Evolutionary conservation across 2,329 filamentous ascomycete species (phyloP).

Genomic region (Zasmidium citrigriseum): DNA sequence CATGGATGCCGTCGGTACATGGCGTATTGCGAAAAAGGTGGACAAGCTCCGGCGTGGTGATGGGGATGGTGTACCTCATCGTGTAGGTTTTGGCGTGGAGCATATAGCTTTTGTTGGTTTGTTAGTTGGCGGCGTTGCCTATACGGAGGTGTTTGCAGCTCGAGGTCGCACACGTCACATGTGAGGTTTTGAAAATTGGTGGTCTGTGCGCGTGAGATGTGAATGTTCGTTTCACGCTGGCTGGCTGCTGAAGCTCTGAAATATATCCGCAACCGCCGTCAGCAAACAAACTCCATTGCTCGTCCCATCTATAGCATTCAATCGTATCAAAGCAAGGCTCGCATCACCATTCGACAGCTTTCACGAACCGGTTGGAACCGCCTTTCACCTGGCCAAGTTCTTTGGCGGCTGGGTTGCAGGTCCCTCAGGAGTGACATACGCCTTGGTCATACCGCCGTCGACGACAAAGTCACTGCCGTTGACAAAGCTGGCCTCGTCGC

Average conservation of each 20-base stretch:
- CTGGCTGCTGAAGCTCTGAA: no score
- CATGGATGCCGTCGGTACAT: neutral
- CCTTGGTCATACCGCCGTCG: conserved; percentile 93
- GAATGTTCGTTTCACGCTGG: no score
- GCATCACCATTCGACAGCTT: no score
- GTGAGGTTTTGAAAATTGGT: no score
- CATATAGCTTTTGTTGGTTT: no score
- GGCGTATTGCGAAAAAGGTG: neutral
- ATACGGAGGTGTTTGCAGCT: no score
- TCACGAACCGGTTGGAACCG: no score
- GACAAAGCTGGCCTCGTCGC: conserved; percentile 85
- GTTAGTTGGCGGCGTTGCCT: no score
- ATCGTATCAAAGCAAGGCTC: no score
- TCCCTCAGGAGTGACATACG: conserved; percentile 70
- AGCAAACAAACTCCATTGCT: neutral
- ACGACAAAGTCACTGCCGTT: conserved; percentile 92
- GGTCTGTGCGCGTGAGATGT: neutral
- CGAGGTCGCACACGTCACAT: neutral
- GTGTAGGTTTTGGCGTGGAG: no score
- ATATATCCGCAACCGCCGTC: neutral
- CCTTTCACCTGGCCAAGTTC: conserved; percentile 33
- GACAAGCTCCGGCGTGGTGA: neutral
- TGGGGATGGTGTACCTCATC: neutral
- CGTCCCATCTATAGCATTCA: neutral
- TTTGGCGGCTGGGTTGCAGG: conserved; percentile 54